phyloP scores from a whole-genome alignment of 345 rosid genomes.

The Turritis glabra region DNA sequence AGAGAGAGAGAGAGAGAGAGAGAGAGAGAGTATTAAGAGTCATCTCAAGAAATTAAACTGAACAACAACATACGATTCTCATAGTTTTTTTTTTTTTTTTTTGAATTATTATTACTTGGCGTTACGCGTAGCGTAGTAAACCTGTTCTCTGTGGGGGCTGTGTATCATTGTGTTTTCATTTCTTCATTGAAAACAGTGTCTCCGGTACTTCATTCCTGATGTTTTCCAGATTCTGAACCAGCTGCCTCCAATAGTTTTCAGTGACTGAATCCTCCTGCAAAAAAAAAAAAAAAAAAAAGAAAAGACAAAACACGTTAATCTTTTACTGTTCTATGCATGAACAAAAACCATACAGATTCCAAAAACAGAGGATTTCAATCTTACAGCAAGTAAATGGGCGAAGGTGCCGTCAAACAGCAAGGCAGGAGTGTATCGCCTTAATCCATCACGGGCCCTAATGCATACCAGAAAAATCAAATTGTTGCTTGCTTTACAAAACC shows the following conservation, averaged over 20 bases:
- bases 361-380: not conserved
- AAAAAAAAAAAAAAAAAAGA: not conserved
- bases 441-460: slow-evolving; percentile 26
- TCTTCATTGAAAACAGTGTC: not conserved
- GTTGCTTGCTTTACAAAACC: not conserved
- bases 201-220: not conserved
- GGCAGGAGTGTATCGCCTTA: slow-evolving; percentile 28
- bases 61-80: slow-evolving; percentile 4
- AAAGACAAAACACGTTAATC: not conserved
- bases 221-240: slow-evolving; percentile 21
- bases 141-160: not conserved
- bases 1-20: not conserved
- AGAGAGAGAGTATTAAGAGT: not conserved
- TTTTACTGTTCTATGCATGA: not conserved
- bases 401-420: slow-evolving; percentile 28
- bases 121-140: slow-evolving; percentile 1
- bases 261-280: slow-evolving; percentile 33
- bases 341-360: not conserved
- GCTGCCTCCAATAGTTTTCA: not conserved
- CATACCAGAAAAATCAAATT: slow-evolving; percentile 5
- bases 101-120: not conserved
- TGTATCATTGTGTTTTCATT: not conserved
- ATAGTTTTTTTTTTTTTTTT: not conserved
- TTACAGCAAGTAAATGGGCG: slow-evolving; percentile 30
- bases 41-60: not conserved